Percentiles rank a stretch among this genome's conserved stretches.
Conservation (phyloP, 1,139 yeast species). For the Arxiozyma heterogenica region DNA sequence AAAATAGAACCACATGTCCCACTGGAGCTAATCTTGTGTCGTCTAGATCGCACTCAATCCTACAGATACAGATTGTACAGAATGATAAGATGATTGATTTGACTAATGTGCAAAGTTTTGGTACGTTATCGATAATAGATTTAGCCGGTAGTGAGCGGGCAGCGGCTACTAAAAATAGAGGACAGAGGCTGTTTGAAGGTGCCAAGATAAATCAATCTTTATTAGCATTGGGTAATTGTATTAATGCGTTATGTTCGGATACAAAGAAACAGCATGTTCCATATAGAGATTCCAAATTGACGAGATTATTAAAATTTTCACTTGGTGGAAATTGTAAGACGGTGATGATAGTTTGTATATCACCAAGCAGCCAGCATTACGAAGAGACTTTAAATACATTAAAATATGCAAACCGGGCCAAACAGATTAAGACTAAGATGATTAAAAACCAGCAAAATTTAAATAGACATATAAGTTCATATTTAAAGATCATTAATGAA, state of each 20-base stretch:
- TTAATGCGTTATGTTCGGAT: conserved; percentile 52
- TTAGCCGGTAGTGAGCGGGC: conserved; percentile 95
- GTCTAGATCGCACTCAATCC: conserved; percentile 86
- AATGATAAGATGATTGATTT: conserved; percentile 51
- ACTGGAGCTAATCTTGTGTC: conserved; percentile 88
- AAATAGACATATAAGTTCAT: conserved; percentile 81
- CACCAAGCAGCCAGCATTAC: conserved; percentile 77
- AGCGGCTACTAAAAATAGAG: conserved; percentile 75
- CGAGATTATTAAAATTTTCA: conserved; percentile 76
- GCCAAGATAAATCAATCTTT: conserved; percentile 86
- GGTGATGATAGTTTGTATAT: conserved; percentile 88
- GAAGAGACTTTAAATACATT: conserved; percentile 88
- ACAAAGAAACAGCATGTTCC: conserved; percentile 56
- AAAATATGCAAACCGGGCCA: conserved; percentile 85
- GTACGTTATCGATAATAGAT: conserved; percentile 79
- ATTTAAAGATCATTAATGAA: conserved; percentile 75
- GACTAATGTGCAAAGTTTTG: conserved; percentile 59
- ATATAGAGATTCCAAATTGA: conserved; percentile 80
- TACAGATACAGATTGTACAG: conserved; percentile 45
- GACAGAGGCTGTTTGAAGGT: conserved; percentile 74
- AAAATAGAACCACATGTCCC: conserved; percentile 71
- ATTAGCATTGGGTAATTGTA: conserved; percentile 86
- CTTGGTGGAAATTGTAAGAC: conserved; percentile 94
- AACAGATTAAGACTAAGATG: conserved; percentile 77
- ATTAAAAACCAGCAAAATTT: conserved; percentile 66